Evolutionary conservation across 1,139 yeast genomes (phyloP).

Genomic region (Saccharomyces hybrid): DNA sequence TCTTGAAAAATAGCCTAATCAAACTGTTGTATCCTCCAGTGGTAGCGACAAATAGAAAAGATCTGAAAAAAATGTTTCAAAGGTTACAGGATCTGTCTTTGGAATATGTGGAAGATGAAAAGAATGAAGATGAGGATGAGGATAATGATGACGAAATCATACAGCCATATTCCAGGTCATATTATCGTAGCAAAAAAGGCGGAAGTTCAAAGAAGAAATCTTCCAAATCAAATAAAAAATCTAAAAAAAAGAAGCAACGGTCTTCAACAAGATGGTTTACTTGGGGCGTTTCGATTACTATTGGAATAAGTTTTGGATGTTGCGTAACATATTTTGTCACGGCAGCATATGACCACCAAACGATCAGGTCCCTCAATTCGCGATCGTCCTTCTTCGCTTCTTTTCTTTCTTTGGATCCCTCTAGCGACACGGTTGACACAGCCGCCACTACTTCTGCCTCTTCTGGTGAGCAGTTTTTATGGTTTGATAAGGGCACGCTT

Average conservation of each 20-base stretch:
- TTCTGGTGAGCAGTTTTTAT: background rate
- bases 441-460: background rate
- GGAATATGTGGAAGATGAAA: background rate
- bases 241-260: constrained; percentile 8
- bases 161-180: constrained; percentile 7
- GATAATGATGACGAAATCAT: constrained; percentile 13
- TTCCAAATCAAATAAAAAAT: constrained; percentile 6
- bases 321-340: constrained; percentile 14
- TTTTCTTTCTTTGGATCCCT: background rate
- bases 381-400: background rate
- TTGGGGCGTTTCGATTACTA: constrained; percentile 27
- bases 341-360: background rate
- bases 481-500: background rate
- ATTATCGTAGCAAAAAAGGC: constrained; percentile 7
- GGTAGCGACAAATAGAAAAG: constrained; percentile 19
- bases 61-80: constrained; percentile 18
- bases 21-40: constrained; percentile 23
- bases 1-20: constrained; percentile 16
- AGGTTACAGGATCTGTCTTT: constrained; percentile 7
- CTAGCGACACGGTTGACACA: background rate
- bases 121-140: constrained; percentile 12
- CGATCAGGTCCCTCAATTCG: background rate
- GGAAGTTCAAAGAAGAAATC: constrained; percentile 20
- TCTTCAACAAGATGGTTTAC: constrained; percentile 19
- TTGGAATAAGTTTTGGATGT: constrained; percentile 29